A percentile compares a stretch with the other conserved stretches of the same genome.
Conservation (phyloP, 352 stramenopile species). For the Peronosclerospora sorghi region DNA sequence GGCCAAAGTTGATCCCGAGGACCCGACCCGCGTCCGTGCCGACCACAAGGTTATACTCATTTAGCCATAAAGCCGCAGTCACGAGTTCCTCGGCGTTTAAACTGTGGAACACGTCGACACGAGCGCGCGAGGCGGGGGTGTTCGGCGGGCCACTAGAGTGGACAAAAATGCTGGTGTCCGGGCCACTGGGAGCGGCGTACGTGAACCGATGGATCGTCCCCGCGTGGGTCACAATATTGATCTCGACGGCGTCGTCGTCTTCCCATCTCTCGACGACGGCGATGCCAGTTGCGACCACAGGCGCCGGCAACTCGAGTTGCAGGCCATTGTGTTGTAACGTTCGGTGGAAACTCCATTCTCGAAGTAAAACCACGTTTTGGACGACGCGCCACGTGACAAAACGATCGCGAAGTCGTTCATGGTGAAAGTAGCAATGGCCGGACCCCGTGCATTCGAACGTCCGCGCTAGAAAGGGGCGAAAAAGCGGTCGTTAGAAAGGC, state of each 20-base stretch:
- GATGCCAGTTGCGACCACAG: conserved; percentile 46
- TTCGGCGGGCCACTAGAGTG: conserved; percentile 31
- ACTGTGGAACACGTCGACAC: conserved; percentile 35
- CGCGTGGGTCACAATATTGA: conserved; percentile 58
- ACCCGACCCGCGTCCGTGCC: conserved; percentile 48
- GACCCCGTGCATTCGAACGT: conserved; percentile 52
- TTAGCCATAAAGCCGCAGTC: conserved; percentile 54
- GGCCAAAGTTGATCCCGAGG: conserved; percentile 59
- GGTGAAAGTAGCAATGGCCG: conserved; percentile 67
- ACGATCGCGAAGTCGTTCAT: conserved; percentile 48
- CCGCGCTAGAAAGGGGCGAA: conserved; percentile 41
- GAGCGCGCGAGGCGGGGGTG: conserved; percentile 22
- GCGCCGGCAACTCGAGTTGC: conserved; percentile 43
- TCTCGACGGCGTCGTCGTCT: conserved; percentile 31
- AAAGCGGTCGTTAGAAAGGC: too few relatives aligned
- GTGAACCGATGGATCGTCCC: conserved; percentile 59
- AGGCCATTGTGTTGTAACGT: conserved; percentile 46
- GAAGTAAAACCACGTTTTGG: conserved; percentile 62
- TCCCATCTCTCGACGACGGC: conserved; percentile 56
- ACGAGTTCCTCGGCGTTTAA: conserved; percentile 48
- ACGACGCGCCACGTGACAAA: conserved; percentile 67
- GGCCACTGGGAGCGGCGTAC: conserved; percentile 27
- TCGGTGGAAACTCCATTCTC: conserved; percentile 62
- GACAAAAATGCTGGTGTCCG: conserved; percentile 45
- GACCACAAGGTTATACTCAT: conserved; percentile 68